Base-by-base conservation (phyloP, 805 yeast species). In the Candida fluviatilis region DNA sequence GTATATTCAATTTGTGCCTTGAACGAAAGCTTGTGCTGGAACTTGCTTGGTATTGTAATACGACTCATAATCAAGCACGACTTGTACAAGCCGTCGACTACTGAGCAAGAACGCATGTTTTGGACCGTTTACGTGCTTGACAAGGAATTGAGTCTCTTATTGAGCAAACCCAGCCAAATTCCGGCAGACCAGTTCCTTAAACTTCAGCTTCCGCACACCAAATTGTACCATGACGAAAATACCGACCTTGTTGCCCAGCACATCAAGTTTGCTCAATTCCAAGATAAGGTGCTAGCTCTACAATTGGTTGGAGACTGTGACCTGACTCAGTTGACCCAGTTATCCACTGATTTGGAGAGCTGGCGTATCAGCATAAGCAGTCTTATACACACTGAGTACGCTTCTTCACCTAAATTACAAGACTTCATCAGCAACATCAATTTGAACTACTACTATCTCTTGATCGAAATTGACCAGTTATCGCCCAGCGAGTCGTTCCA, bases 51-150 rank as follows among this genome's bases (percentile, higher is more conserved):
- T 1, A 50, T 63, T n/a, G 48, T 66, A 34, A 49, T 55, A 39
- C 48, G 70, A 14, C 45, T 59, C 30, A 45, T 54, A 3, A 38
- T 60, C 8, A 45, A 48, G 31, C 47, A 51, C 34, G 57, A 48
- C 2, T 37, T 56, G 14, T 60, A 53, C 23, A 19, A 40, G 23
- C 34, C 40, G 24, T 28, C 36, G 25, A 27, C 36, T 25, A 5
- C 26, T 18, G 16, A 25, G 8, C 38, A 49, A 11, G 39, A 49
- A 12, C 36, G 60, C 15, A 39, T 64, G 10, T 61, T 66, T 39
- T 66, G 71, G 72, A 49, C 70, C 2, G 45, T 65, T 11, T 57
- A 56, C 47, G 65, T 62, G 34, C 43, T 68, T 29, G 74, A 69
- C 40, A 62, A 64, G 33, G 70, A 64, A 36, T 47, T 65, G 25